Evolutionary conservation across 2,329 filamentous ascomycete species (phyloP).

Genomic region (Aspergillus spinulosporus): DNA sequence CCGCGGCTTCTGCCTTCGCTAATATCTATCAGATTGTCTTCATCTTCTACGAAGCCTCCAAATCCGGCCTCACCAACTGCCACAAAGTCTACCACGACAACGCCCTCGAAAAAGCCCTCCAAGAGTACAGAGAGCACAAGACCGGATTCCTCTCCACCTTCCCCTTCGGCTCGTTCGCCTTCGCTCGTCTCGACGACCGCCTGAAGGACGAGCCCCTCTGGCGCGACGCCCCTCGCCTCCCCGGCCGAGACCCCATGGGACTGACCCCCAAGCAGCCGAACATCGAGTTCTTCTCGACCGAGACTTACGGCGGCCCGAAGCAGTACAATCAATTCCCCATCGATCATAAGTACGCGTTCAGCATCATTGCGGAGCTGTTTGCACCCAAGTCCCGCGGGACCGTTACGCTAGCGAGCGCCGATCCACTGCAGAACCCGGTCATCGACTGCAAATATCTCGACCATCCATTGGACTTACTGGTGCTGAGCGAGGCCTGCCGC

Average conservation of each 20-base stretch:
- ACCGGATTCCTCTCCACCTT: conserved; percentile 61
- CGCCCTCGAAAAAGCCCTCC: conserved; percentile 52
- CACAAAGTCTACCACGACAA: conserved; percentile 58
- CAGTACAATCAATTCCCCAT: conserved; percentile 7
- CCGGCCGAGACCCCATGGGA: conserved; percentile 64
- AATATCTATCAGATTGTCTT: conserved; percentile 50
- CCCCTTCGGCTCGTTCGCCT: conserved; percentile 64
- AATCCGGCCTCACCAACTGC: conserved; percentile 57
- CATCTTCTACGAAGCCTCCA: conserved; percentile 61
- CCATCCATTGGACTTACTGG: conserved; percentile 59
- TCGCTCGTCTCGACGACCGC: conserved; percentile 61
- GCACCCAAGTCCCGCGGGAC: conserved; percentile 58
- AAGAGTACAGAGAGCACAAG: conserved; percentile 60
- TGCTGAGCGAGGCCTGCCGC: conserved; percentile 59
- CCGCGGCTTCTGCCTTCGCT: conserved; percentile 8
- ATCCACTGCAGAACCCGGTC: conserved; percentile 55
- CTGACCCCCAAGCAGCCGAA: conserved; percentile 42
- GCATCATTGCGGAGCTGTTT: conserved; percentile 60
- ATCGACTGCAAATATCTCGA: conserved; percentile 61
- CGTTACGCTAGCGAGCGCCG: conserved; percentile 52
- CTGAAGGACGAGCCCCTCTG: conserved; percentile 57
- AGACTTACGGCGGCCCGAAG: conserved; percentile 54
- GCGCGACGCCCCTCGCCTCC: conserved; percentile 50
- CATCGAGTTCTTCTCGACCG: conserved; percentile 61
- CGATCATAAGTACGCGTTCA: conserved; percentile 52